Conservation (phyloP, 2,329 filamentous ascomycete species). For the Hymenoscyphus albidus region DNA sequence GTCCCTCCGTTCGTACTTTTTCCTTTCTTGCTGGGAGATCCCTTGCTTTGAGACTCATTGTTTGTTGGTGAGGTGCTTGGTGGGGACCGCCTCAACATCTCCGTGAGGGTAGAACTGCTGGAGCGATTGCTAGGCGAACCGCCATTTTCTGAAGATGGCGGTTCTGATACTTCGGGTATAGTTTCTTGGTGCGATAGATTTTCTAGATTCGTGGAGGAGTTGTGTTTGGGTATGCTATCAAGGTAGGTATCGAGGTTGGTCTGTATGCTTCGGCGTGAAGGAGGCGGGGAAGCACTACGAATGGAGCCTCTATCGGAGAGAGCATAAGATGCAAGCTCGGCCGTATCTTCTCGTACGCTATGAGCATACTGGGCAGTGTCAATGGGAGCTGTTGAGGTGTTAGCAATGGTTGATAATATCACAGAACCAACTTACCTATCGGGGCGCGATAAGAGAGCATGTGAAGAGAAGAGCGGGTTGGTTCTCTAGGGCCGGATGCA, state of each 20-base stretch:
- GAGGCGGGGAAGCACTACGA: slow-evolving; percentile 31
- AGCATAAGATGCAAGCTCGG: slow-evolving; percentile 79
- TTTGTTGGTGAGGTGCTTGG: slow-evolving; percentile 25
- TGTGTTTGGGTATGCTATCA: slow-evolving; percentile 22
- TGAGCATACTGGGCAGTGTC: slow-evolving; percentile 73
- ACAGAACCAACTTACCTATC: slow-evolving; percentile 45
- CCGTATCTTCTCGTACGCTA: slow-evolving; percentile 80
- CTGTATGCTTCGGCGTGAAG: slow-evolving; percentile 19
- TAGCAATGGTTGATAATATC: slow-evolving; percentile 9
- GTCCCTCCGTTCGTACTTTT: slow-evolving; percentile 12
- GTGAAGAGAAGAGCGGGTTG: slow-evolving; percentile 69
- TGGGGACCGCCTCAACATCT: slow-evolving; percentile 44
- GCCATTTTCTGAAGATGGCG: slow-evolving; percentile 45
- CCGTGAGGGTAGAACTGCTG: slow-evolving; percentile 45
- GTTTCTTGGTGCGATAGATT: slow-evolving; percentile 41
- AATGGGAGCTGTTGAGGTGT: slow-evolving; percentile 43
- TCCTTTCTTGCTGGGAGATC: neutral
- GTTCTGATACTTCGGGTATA: slow-evolving; percentile 61
- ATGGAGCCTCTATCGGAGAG: slow-evolving; percentile 56
- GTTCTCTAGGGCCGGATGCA: slow-evolving; percentile 50
- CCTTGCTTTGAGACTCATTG: slow-evolving; percentile 6
- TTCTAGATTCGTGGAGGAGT: slow-evolving; percentile 20
- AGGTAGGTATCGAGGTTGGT: slow-evolving; percentile 32
- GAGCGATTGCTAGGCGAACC: slow-evolving; percentile 33
- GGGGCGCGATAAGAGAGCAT: slow-evolving; percentile 55